These are phyloP conservation scores for Pachysandra terminalis DNA, from an alignment of 164 flowering plant species.

Conservation along the genomic window DNA sequence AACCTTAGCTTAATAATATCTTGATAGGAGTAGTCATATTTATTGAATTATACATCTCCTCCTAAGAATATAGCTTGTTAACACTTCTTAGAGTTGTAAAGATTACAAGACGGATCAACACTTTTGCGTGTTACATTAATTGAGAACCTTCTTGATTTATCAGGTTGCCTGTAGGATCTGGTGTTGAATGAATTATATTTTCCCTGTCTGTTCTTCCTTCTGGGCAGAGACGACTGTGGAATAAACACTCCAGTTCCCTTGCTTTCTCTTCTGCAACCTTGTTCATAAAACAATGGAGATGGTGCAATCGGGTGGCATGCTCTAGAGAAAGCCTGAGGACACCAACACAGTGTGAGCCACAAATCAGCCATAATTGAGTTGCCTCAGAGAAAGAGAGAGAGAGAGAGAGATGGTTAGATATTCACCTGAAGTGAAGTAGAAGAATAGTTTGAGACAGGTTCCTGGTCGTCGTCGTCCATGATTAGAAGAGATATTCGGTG, in stretches of 20 bases:
- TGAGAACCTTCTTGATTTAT: conserved; percentile 25
- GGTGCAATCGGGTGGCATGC: conserved; percentile 30
- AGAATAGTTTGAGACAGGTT: conserved; percentile 30
- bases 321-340: conserved; percentile 38
- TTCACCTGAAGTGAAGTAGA: conserved; percentile 59
- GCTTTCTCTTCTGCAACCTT: conserved; percentile 44
- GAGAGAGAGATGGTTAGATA: not conserved
- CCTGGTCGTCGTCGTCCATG: conserved; percentile 77
- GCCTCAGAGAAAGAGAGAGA: not conserved
- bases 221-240: conserved; percentile 53
- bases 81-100: conserved; percentile 20
- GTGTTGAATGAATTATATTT: conserved; percentile 31
- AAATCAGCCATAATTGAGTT: not conserved
- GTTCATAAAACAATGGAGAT: conserved; percentile 34
- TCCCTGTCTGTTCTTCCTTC: conserved; percentile 58
- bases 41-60: conserved; percentile 12
- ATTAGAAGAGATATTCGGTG: conserved; percentile 71
- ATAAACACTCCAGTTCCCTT: conserved; percentile 94
- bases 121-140: conserved; percentile 12
- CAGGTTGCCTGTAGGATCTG: conserved; percentile 33
- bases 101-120: conserved; percentile 19
- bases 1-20: not conserved
- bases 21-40: not conserved
- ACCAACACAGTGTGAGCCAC: conserved; percentile 6
- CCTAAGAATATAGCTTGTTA: not conserved